Conservation (phyloP, 1,284 basidiomycete genomes). For the Coniferiporia weirii region DNA sequence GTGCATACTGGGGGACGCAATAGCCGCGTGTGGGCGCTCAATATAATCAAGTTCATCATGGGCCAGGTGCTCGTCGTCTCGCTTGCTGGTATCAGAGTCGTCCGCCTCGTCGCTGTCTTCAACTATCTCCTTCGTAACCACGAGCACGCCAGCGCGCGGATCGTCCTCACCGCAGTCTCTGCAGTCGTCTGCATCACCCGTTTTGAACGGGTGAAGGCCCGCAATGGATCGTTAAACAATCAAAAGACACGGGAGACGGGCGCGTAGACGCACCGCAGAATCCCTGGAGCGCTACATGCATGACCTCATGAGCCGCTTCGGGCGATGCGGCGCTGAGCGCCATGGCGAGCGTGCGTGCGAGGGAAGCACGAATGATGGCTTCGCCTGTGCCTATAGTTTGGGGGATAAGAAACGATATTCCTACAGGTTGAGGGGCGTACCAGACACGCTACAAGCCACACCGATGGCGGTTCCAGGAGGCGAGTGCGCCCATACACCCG, state of each 20-base stretch:
- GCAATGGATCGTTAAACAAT: neutral
- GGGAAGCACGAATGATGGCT: conserved; percentile 32
- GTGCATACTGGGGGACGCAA: neutral
- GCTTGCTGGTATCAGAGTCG: neutral
- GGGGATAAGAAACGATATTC: neutral
- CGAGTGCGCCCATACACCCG: conserved; percentile 62
- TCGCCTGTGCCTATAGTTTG: conserved; percentile 35
- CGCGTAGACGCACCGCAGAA: conserved; percentile 24
- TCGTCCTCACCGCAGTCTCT: conserved; percentile 24
- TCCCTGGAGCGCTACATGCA: conserved; percentile 26
- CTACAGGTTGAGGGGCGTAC: conserved; percentile 28
- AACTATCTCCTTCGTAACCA: conserved; percentile 40
- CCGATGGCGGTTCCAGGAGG: conserved; percentile 16
- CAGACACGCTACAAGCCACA: conserved; percentile 67
- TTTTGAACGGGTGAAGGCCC: neutral
- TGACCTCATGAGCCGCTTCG: conserved; percentile 28
- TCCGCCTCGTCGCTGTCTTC: conserved; percentile 5
- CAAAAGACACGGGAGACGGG: neutral
- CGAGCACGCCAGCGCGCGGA: conserved; percentile 36
- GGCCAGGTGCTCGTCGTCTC: no score
- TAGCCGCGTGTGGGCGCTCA: no score
- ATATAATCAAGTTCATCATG: no score
- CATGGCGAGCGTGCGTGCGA: conserved; percentile 33
- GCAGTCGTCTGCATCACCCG: conserved; percentile 22
- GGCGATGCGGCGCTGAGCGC: conserved; percentile 21